Evolutionary conservation across 257 asterid genomes (phyloP), one percentile per base, ranked within the genome.

Genomic region (Lavandula angustifolia): DNA sequence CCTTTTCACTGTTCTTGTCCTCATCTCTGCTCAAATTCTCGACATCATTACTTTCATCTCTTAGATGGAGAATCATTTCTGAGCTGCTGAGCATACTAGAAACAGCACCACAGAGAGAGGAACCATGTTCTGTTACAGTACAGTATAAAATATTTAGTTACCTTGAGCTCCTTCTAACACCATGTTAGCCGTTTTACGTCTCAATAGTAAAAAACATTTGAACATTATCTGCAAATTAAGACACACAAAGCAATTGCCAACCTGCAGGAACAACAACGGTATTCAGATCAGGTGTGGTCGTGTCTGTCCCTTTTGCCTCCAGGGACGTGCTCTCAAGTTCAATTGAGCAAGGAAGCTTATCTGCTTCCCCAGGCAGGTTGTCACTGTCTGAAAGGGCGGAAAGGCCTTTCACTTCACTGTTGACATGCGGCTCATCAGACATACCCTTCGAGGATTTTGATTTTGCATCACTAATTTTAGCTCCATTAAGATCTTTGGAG

Each of bases 261-360:
- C 82, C 77, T 80, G 68, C 73, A 72, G 62, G 38, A 50, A 54
- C 62, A 62, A 61, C 47, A 22, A 59, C 38, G 53, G 52, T 66
- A 47, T 73, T 44, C 0, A 14, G 44, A 58, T 62, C 70, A 42
- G 43, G 57, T 16, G 49, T 40, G 57, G 27, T 35, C 29, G 42
- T 33, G 57, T 34, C 60, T 2, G 27, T 66, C 76, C 41, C 68
- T 44, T 33, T 60, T 2, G 18, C 51, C 77, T 63, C 74, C 14
- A 52, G 44, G 31, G 57, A 12, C 18, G 57, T 58, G 55, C 52
- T 52, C 40, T 42, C 71, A 43, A 37, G 65, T 54, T 44, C 68
- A 33, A 10, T 12, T 13, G 40, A 37, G 61, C 49, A 33, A 17
- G 29, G 34, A 51, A 27, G 52, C 48, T 18, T 38, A 62, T 42